Evolutionary conservation across 495 filamentous ascomycete species (phyloP), one percentile per base, ranked within the genome.

Genomic region (Aspergillus cavernicola): DNA sequence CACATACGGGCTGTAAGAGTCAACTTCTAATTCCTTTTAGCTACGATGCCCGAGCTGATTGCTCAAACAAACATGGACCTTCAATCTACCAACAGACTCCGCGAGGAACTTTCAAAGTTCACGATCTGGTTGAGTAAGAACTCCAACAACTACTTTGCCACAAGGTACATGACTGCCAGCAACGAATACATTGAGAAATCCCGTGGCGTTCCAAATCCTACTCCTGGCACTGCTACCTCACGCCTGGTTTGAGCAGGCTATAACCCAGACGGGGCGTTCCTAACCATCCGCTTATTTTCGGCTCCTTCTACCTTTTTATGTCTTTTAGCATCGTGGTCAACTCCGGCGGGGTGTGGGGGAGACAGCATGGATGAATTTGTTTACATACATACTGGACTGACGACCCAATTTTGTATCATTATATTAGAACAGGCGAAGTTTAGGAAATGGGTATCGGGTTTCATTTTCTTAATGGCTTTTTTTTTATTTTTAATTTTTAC

Each of bases 61-160:
- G 91, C 90, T 15, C 92, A 97, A 65, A 98, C 93, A 26, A 96
- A 96, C 68, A 96, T 98, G 93, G 93, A 97, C 63, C 74, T 82
- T 22, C 90, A 92, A 67, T 89, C 88, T 8, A 88, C 93, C 43
- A 87, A 84, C 56, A 85, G 89, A 32, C 81, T 97, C 10, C 85
- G 89, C 10, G 90, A 96, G 55, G 93, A 98, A 60, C 75, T 97
- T 15, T 76, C 80, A 33, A 89, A 87, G 69, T 79, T 98, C 58
- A 86, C 85, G 5, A 73, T 79, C 32, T 98, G 89, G 87, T 72
- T 98, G 52, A 80, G 82, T 19, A 85, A 84, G 52, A 83, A 95
- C 61, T 80, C 80, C 0, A 69, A 79, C 35, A 77, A 78, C 23
- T 96, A 90, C 69, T 95, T 98, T 64, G 77, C 81, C 23, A 84